These are phyloP conservation scores for Kodamaea kakaduensis DNA, from an alignment of 805 yeast genomes.

Conservation along the genomic window DNA sequence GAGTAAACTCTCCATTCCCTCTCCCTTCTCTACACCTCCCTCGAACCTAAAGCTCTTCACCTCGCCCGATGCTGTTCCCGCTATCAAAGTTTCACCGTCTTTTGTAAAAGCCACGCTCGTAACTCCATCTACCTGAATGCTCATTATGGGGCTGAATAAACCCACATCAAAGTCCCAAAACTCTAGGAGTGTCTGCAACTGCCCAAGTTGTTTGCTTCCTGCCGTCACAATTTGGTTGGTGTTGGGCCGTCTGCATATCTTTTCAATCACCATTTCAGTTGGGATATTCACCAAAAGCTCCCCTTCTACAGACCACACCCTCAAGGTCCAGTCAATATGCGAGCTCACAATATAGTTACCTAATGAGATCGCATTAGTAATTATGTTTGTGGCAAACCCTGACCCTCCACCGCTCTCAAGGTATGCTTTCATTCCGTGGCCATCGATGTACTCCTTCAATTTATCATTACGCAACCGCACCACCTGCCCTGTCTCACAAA, in stretches of 20 bases:
- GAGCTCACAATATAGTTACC: slow-evolving; percentile 15
- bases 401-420: no score
- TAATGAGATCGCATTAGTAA: slow-evolving; percentile 8
- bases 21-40: slow-evolving; percentile 10
- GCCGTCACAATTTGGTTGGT: slow-evolving; percentile 24
- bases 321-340: slow-evolving; percentile 22
- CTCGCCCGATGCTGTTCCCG: slow-evolving; percentile 8
- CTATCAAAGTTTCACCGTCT: slow-evolving; percentile 17
- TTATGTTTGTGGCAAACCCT: no score
- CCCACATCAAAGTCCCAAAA: slow-evolving; percentile 28
- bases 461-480: slow-evolving; percentile 16
- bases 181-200: slow-evolving; percentile 16
- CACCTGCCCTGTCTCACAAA: slow-evolving; percentile 18
- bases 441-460: slow-evolving; percentile 13
- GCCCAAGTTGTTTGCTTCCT: slow-evolving; percentile 14
- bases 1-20: slow-evolving; percentile 10
- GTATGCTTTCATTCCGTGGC: not conserved
- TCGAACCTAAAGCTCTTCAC: slow-evolving; percentile 12
- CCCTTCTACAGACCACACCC: slow-evolving; percentile 16
- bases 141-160: slow-evolving; percentile 17
- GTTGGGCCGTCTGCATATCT: slow-evolving; percentile 17
- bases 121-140: slow-evolving; percentile 10
- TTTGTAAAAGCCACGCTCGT: slow-evolving; percentile 14
- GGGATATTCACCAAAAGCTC: slow-evolving; percentile 19
- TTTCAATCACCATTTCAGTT: slow-evolving; percentile 17